Evolutionary conservation across 306 rosid species (phyloP).

Genomic region (Betula pendula): DNA sequence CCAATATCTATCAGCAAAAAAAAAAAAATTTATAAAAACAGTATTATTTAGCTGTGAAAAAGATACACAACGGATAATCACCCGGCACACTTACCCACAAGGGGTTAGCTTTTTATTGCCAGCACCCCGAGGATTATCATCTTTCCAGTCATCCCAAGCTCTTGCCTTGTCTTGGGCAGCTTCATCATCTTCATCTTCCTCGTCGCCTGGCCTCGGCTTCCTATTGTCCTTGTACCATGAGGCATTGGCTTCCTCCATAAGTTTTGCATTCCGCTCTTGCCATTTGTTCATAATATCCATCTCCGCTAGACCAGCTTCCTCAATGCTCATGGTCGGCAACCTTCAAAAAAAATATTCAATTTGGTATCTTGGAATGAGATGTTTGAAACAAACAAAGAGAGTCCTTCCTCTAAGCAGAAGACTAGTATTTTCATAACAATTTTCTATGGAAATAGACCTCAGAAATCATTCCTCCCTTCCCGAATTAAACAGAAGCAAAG

Average conservation of each 20-base stretch:
- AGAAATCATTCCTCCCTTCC: slow-evolving; percentile 1
- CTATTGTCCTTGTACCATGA: slow-evolving; percentile 74
- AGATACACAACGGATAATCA: neutral
- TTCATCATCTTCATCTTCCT: slow-evolving; percentile 77
- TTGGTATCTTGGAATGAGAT: slow-evolving; percentile 28
- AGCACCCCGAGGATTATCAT: slow-evolving; percentile 93
- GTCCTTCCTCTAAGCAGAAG: neutral
- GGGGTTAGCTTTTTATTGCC: slow-evolving; percentile 97
- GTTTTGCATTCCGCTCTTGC: slow-evolving; percentile 78
- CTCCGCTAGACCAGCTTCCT: slow-evolving; percentile 95
- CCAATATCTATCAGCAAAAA: neutral
- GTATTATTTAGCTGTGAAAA: neutral
- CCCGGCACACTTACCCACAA: slow-evolving; percentile 54
- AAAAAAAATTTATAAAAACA: neutral
- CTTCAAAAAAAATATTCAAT: slow-evolving; percentile 42
- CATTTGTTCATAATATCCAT: slow-evolving; percentile 95
- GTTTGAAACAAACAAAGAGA: neutral
- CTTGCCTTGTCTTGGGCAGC: slow-evolving; percentile 88
- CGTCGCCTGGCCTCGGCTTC: slow-evolving; percentile 54
- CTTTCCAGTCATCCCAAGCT: slow-evolving; percentile 98
- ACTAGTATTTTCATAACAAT: neutral
- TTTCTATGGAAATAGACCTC: neutral
- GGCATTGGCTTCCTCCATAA: slow-evolving; percentile 85
- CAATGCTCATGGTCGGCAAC: slow-evolving; percentile 99
- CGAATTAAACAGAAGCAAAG: neutral